Evolutionary conservation across 2,329 filamentous ascomycete species (phyloP), one percentile per base, ranked within the genome.

Genomic region (Chlorencoelia australis): DNA sequence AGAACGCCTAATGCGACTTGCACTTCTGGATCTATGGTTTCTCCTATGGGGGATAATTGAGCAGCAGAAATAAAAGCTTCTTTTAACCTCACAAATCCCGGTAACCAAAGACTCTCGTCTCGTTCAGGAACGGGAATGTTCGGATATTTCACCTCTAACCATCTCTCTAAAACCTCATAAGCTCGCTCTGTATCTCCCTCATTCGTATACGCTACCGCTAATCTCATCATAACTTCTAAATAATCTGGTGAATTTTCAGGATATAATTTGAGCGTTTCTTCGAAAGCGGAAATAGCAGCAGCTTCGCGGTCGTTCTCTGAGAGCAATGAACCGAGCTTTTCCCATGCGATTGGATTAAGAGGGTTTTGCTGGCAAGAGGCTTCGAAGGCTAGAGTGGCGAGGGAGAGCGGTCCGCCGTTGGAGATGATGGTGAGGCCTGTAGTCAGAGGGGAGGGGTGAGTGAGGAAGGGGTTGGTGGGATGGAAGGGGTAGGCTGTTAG

Each of bases 381-480:
- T 15, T 39, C 36, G 14, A 39, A 39, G 21, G 29, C 36, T 10
- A 39, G 24, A 5, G 36, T 30, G n/a, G 36, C 36, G 15, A 39
- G 16, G 10, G 36, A 28, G 17, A 39, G 30, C 11, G 28, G 33
- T 14, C 30, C 36, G 17, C 29, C 24, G 11, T 20, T 18, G 11
- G 19, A 11, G 6, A 39, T 17, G 16, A 39, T 39, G 17, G 21
- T n/a, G 10, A 33, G 28, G 10, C 36, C 36, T 26, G 28, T 20
- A 15, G 21, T 21, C 13, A 33, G 29, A 10, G 36, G 29, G 24
- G 20, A 7, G 4, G 11, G n/a, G 24, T 16, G 14, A 11, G 9
- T 15, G 13, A 6, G 15, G 17, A 31, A 31, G 14, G 17, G 14
- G 17, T 31, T 31, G n/a, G n/a, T n/a, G n/a, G n/a, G n/a, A n/a